Evolutionary conservation across 805 yeast genomes (phyloP).

Genomic region (Candida krabiensis): DNA sequence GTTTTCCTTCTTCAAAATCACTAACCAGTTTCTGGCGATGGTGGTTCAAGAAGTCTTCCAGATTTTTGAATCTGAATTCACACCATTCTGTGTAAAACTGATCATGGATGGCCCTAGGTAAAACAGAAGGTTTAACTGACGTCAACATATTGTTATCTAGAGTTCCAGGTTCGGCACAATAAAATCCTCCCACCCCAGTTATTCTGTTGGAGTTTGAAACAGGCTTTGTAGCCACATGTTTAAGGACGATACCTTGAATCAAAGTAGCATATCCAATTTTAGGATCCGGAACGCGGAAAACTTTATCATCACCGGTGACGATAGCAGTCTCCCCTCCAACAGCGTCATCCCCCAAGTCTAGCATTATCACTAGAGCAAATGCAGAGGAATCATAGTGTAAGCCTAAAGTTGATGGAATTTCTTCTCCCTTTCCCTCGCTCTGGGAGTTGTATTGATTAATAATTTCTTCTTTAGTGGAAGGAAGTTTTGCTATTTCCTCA

Average conservation of each 20-base stretch:
- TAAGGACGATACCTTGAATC: constrained; percentile 47
- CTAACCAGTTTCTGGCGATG: constrained; percentile 23
- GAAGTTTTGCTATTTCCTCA: constrained; percentile 13
- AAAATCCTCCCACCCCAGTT: constrained; percentile 31
- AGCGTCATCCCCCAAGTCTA: constrained; percentile 45
- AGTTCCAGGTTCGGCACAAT: constrained; percentile 26
- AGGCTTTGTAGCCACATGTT: constrained; percentile 49
- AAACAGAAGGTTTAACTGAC: constrained; percentile 32
- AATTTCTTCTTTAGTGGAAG: constrained; percentile 17
- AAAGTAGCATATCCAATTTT: constrained; percentile 45
- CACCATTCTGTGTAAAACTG: constrained; percentile 36
- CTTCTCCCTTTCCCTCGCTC: constrained; percentile 30
- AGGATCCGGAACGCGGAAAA: constrained; percentile 39
- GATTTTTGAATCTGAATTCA: constrained; percentile 30
- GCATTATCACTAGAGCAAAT: constrained; percentile 49
- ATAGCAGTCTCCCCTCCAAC: constrained; percentile 54
- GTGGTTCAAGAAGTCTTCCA: constrained; percentile 25
- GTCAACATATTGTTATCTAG: constrained; percentile 34
- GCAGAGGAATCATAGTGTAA: constrained; percentile 50
- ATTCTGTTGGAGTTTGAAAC: constrained; percentile 35
- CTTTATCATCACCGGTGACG: constrained; percentile 39
- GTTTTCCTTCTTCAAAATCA: constrained; percentile 17
- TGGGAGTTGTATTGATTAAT: constrained; percentile 13
- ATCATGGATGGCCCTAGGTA: constrained; percentile 33
- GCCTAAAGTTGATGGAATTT: constrained; percentile 45